Percentiles rank a stretch among this genome's conserved stretches.
Conservation (phyloP, 2,329 filamentous ascomycete genomes). For the Colletotrichum caudatum region DNA sequence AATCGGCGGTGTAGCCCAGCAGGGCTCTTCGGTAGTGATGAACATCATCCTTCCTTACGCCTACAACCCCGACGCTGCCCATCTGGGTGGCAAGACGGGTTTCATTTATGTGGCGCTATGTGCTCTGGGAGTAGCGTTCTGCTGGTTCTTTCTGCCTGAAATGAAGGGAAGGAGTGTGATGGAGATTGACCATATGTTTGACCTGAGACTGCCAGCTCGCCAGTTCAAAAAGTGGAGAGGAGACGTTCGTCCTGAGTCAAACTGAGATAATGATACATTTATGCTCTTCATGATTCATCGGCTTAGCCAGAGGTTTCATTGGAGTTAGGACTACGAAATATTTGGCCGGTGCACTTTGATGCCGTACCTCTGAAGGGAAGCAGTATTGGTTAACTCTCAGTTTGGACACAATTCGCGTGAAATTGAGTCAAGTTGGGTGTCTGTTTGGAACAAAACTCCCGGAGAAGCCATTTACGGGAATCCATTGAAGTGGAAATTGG, state of each 20-base stretch:
- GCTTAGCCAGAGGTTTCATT: fast-evolving
- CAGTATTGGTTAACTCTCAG: background rate
- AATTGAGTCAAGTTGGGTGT: background rate
- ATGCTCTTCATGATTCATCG: background rate
- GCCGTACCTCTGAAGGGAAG: too few relatives aligned
- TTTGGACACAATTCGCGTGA: background rate
- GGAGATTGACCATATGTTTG: constrained; percentile 69
- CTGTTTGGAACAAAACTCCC: background rate
- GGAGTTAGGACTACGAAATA: background rate
- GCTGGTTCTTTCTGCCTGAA: constrained; percentile 63
- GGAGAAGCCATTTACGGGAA: background rate
- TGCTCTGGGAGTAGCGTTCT: constrained; percentile 49
- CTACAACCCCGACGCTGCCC: constrained; percentile 55
- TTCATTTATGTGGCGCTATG: constrained; percentile 54
- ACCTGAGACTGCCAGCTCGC: constrained; percentile 64
- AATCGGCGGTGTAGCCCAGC: constrained; percentile 55
- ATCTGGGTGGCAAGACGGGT: constrained; percentile 55
- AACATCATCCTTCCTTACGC: constrained; percentile 62
- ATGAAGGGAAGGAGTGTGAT: constrained; percentile 59
- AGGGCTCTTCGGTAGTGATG: constrained; percentile 53
- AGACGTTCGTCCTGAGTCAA: background rate
- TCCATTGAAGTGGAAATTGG: fast-evolving
- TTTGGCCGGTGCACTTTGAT: background rate
- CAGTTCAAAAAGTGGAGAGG: constrained; percentile 58
- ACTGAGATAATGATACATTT: background rate